Percentiles rank a stretch among this genome's conserved stretches.
These are phyloP conservation scores for Globisporangium radiosum DNA, from an alignment of 352 stramenopile species.

Conservation along the genomic window DNA sequence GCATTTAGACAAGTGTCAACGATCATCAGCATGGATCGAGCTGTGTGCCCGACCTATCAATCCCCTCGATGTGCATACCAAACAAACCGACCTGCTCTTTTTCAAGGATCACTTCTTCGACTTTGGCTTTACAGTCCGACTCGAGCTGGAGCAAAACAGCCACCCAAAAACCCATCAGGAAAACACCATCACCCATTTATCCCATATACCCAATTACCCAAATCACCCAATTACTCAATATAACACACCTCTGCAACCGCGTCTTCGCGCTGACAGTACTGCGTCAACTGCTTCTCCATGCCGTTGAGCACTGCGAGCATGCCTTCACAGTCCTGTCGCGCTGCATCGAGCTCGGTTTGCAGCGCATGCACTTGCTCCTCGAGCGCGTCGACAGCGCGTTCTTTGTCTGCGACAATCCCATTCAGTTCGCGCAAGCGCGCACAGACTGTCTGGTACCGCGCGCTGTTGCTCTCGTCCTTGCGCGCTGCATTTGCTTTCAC, in stretches of 20 bases:
- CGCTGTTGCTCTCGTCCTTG: constrained; percentile 55
- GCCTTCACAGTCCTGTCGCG: constrained; percentile 70
- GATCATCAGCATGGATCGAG: too few species aligned
- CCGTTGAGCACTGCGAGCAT: constrained; percentile 78
- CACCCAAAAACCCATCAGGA: not conserved
- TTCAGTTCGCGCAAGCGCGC: constrained; percentile 57
- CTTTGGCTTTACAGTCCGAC: constrained; percentile 55
- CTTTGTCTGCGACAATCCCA: constrained; percentile 42
- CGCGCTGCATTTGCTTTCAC: constrained; percentile 51
- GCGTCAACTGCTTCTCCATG: constrained; percentile 80
- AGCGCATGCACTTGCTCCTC: constrained; percentile 33
- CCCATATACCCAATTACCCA: too few species aligned
- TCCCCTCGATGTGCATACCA: not conserved
- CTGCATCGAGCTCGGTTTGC: constrained; percentile 52
- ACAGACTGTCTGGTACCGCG: constrained; percentile 70
- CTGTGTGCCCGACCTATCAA: too few species aligned
- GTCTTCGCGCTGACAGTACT: constrained; percentile 70
- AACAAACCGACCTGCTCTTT: constrained; percentile 54
- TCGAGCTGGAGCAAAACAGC: constrained; percentile 36
- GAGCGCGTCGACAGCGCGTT: constrained; percentile 42
- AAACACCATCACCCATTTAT: not conserved
- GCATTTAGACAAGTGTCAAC: too few species aligned
- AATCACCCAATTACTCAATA: not conserved
- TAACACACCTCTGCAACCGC: constrained; percentile 52
- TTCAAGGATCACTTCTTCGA: constrained; percentile 65